A percentile compares a stretch with the other conserved stretches of the same genome.
Evolutionary conservation across 192 early-diverging fungal genomes (phyloP).

Genomic region (Dispira simplex): DNA sequence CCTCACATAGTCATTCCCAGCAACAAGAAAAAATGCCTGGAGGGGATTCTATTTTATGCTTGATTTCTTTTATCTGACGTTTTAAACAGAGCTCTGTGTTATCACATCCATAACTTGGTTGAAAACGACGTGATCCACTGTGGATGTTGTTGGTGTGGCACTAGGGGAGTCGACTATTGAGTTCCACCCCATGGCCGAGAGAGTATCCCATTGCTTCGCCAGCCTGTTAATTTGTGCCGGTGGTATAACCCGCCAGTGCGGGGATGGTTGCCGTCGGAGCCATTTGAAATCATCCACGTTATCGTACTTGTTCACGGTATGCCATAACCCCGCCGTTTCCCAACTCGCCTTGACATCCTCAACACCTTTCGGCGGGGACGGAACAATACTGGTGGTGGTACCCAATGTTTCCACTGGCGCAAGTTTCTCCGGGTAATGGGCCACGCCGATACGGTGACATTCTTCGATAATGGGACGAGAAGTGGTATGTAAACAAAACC

Average conservation of each 20-base stretch:
- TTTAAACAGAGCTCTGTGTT: too few relatives aligned
- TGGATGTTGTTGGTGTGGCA: too few relatives aligned
- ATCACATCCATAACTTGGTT: too few relatives aligned
- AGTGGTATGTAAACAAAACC: background rate
- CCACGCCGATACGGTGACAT: background rate
- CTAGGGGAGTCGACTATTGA: too few relatives aligned
- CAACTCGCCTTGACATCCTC: background rate
- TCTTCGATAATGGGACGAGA: background rate
- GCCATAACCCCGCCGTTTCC: background rate
- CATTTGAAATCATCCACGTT: constrained; percentile 1
- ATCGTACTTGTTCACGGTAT: background rate
- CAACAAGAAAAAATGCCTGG: too few relatives aligned
- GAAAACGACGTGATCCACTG: too few relatives aligned
- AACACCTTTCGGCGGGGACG: background rate
- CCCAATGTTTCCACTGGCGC: too few relatives aligned
- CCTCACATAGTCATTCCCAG: too few relatives aligned
- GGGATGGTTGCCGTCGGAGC: background rate
- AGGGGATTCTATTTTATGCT: too few relatives aligned
- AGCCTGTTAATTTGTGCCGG: background rate
- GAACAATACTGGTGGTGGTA: background rate
- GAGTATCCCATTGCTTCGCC: too few relatives aligned
- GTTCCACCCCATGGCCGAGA: too few relatives aligned
- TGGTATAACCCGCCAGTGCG: background rate
- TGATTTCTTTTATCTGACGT: too few relatives aligned
- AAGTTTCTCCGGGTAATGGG: background rate